Percentiles rank a stretch among this genome's conserved stretches.
Evolutionary conservation across 1,139 yeast genomes (phyloP).

Genomic region (Scheffersomyces illinoinensis): DNA sequence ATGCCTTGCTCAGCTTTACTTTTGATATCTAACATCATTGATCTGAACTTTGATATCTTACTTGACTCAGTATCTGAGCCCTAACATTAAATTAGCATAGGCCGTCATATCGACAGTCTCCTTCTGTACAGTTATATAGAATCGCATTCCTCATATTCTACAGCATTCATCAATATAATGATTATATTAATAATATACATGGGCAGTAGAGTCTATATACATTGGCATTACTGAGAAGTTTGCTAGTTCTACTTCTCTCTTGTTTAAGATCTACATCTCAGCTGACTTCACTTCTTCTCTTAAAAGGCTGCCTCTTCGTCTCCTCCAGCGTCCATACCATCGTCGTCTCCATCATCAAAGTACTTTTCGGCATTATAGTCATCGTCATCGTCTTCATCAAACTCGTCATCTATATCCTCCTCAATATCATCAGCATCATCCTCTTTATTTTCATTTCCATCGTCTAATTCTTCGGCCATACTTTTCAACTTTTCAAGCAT

Average conservation of each 20-base stretch:
- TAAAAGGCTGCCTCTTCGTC: constrained; percentile 52
- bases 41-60: not conserved
- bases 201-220: not conserved
- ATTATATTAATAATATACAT: not conserved
- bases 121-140: not conserved
- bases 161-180: not conserved
- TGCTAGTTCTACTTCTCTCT: not conserved
- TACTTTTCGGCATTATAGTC: constrained; percentile 57
- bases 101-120: not conserved
- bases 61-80: not conserved
- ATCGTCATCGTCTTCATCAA: constrained; percentile 68
- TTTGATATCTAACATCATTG: constrained; percentile 27
- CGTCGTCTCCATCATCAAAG: constrained; percentile 76
- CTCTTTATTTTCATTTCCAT: constrained; percentile 38
- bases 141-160: not conserved
- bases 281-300: not conserved
- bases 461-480: constrained; percentile 59
- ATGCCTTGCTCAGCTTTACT: constrained; percentile 40
- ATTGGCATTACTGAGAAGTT: not conserved
- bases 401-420: constrained; percentile 57
- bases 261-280: not conserved
- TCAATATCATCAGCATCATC: constrained; percentile 43
- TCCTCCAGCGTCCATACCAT: constrained; percentile 72
- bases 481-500: constrained; percentile 61
- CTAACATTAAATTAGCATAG: not conserved